Base-by-base conservation (phyloP, 148 eudicot genomes). In the Rhododendron mucronatum region DNA sequence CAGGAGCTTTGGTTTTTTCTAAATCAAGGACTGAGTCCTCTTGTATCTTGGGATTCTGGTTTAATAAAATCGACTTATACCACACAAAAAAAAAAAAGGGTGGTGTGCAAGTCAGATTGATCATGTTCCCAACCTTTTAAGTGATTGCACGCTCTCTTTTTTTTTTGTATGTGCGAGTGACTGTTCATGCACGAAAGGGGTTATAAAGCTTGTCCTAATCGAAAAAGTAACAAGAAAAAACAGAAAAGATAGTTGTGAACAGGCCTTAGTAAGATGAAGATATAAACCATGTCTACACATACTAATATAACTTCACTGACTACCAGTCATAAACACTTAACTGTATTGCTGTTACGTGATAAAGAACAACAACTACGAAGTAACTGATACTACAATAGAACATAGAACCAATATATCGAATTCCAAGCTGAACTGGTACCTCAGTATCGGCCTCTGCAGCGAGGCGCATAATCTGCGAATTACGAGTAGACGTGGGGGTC, bases 381-480 rank as follows among this genome's bases (percentile, higher is more conserved):
- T 12, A 84, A 84, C 23, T 11, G 28, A 77, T 73, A 85, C 6
- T 48, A 78, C 4, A 61, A 44, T 3, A 65, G 9, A 85, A 55
- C 5, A 1, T 48, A 26, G n/a, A 57, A 39, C 15, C 50, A 57
- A 61, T 10, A 26, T 41, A 4, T 57, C 28, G 10, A 14, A 35
- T 51, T 84, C 75, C 76, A 12, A 78, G 78, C 81, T 23, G 74
- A 84, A 86, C 73, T 61, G 35, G 73, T 87, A 95, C 98, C 96
- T 95, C 99, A 78, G 76, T 93, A n/a, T 97, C 98, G 57, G 93
- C 90, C 82, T 96, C 98, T 37, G 93, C 88, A 83, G 94, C 89
- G 23, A 94, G 85, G 10, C 99, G 98, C 57, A 91, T 89, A 61
- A 94, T 90, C 89, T 95, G 99, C 20, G 94, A 91, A 80, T 91